Evolutionary conservation across 1,284 basidiomycete species (phyloP).

Genomic region (Boletellus dicymbophilus): DNA sequence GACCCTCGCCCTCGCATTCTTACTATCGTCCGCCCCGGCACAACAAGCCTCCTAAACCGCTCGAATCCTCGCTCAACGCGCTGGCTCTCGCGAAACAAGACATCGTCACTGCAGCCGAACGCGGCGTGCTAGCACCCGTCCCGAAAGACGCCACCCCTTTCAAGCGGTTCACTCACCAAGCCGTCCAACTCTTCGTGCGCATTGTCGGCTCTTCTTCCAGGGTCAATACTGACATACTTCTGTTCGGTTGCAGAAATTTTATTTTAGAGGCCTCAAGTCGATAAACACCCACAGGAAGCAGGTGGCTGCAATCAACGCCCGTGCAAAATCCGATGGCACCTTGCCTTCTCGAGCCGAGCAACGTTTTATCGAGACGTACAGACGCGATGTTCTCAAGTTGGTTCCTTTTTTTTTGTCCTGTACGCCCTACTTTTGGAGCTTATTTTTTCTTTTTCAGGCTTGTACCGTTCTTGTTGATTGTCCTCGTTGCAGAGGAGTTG

Average conservation of each 20-base stretch:
- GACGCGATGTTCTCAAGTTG: conserved; percentile 69
- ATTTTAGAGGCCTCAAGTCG: conserved; percentile 69
- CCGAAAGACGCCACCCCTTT: conserved; percentile 60
- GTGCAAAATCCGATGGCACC: conserved; percentile 56
- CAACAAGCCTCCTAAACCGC: conserved; percentile 21
- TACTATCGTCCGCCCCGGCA: conserved; percentile 33
- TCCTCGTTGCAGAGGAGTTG: conserved; percentile 78
- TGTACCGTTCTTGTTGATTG: conserved; percentile 77
- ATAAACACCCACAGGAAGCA: conserved; percentile 62
- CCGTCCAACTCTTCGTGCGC: conserved; percentile 68
- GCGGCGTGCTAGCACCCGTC: conserved; percentile 67
- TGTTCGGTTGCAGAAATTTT: conserved; percentile 66
- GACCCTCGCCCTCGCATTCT: conserved; percentile 9
- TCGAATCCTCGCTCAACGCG: conserved; percentile 28
- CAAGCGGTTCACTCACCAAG: conserved; percentile 61
- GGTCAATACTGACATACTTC: conserved; percentile 1
- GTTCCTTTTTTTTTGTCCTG: conserved; percentile 1
- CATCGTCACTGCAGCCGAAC: conserved; percentile 60
- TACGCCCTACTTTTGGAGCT: background rate
- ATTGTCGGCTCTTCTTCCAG: conserved; percentile 11
- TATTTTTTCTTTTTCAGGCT: conserved; percentile 49
- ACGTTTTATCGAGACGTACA: conserved; percentile 64
- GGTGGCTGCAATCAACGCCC: conserved; percentile 51
- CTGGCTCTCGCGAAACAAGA: conserved; percentile 60
- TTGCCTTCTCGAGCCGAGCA: conserved; percentile 65